Percentiles rank a stretch among this genome's conserved stretches.
phyloP scores from a whole-genome alignment of 495 filamentous ascomycete species.

The Lasiosphaeria miniovina region DNA sequence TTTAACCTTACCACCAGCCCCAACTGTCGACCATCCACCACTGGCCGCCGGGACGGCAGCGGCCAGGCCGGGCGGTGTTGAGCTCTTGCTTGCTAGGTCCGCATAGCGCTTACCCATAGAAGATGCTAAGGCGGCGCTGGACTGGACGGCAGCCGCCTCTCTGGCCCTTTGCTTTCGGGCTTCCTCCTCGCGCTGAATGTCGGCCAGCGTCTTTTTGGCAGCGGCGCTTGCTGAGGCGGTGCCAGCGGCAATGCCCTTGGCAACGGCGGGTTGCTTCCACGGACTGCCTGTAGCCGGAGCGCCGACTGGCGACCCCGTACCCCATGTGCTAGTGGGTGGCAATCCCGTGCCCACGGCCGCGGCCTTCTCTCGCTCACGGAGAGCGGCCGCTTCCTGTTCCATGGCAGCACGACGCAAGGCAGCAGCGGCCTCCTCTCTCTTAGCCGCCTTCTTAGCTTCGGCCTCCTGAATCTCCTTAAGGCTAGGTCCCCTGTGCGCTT shows the following conservation, averaged over 20 bases:
- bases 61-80: constrained; percentile 18
- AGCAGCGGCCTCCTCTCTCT: constrained; percentile 78
- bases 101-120: constrained; percentile 83
- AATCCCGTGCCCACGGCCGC: constrained; percentile 65
- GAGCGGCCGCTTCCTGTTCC: constrained; percentile 70
- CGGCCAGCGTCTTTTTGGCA: constrained; percentile 85
- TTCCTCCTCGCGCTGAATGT: constrained; percentile 97
- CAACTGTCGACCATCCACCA: constrained; percentile 91
- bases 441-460: constrained; percentile 90
- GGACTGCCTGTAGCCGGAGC: constrained; percentile 55
- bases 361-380: constrained; percentile 57
- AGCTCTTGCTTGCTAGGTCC: constrained; percentile 80
- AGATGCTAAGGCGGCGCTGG: constrained; percentile 46
- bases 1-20: constrained; percentile 90
- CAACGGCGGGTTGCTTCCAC: constrained; percentile 55
- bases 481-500: constrained; percentile 81
- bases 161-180: constrained; percentile 75
- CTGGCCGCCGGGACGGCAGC: constrained; percentile 15
- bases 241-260: constrained; percentile 27
- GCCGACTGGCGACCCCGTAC: constrained; percentile 62
- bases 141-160: constrained; percentile 45
- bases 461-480: constrained; percentile 96
- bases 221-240: constrained; percentile 40
- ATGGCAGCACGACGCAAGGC: constrained; percentile 69
- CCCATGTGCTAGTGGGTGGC: constrained; percentile 89